Conservation (phyloP, 352 stramenopile species). For the Thalassiosira exigua region DNA sequence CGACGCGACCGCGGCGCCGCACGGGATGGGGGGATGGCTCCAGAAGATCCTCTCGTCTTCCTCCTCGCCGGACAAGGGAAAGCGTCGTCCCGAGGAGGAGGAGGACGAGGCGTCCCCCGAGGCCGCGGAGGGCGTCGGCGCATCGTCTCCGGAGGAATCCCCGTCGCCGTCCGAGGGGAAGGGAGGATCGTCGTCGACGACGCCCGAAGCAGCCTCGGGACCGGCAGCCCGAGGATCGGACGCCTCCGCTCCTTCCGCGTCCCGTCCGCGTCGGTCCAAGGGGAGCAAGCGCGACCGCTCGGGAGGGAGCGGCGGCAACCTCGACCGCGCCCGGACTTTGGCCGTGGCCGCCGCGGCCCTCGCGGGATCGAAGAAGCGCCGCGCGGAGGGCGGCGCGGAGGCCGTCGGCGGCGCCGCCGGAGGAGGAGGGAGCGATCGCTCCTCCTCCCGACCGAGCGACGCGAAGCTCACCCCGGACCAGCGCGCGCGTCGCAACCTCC, state of each 20-base stretch:
- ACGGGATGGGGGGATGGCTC: constrained; percentile 76
- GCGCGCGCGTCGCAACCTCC: constrained; percentile 71
- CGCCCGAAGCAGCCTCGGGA: neutral
- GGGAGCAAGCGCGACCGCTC: constrained; percentile 28
- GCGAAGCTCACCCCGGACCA: constrained; percentile 62
- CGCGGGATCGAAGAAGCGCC: constrained; percentile 62
- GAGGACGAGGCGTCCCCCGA: constrained; percentile 15
- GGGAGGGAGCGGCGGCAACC: constrained; percentile 46
- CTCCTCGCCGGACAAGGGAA: constrained; percentile 37
- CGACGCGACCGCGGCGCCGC: constrained; percentile 13
- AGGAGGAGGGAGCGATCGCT: too few relatives aligned
- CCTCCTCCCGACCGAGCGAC: constrained; percentile 12
- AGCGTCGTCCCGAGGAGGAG: constrained; percentile 15
- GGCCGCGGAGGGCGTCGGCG: neutral
- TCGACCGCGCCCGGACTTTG: constrained; percentile 68
- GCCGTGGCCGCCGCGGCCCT: constrained; percentile 72
- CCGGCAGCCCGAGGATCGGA: neutral
- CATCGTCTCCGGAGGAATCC: neutral
- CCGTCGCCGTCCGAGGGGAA: neutral
- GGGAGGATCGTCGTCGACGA: neutral
- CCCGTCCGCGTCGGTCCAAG: neutral
- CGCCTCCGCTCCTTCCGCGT: neutral
- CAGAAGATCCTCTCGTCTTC: constrained; percentile 76
- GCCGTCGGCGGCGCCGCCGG: neutral
- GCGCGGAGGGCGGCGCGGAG: constrained; percentile 4